A percentile compares a stretch with the other conserved stretches of the same genome.
These are phyloP conservation scores for Aplosporella prunicola DNA, from an alignment of 2,329 filamentous ascomycete genomes.

Conservation along the genomic window DNA sequence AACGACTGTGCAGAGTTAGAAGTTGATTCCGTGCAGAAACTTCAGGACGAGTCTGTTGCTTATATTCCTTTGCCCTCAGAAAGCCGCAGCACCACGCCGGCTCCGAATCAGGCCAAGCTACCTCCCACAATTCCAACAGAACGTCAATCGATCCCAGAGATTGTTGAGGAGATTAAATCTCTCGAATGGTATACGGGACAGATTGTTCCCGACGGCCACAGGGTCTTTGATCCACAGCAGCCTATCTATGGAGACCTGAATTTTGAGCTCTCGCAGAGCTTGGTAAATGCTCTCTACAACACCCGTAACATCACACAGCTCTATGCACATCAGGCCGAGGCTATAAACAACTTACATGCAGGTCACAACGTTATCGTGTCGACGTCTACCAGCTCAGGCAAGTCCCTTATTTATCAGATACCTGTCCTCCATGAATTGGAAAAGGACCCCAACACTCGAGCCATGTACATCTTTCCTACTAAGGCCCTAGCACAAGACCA, in stretches of 20 bases:
- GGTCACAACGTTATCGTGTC: constrained; percentile 84
- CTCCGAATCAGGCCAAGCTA: constrained; percentile 35
- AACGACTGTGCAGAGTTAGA: constrained; percentile 58
- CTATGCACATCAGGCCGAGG: constrained; percentile 87
- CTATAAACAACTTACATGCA: constrained; percentile 76
- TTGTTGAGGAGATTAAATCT: constrained; percentile 72
- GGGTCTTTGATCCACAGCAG: constrained; percentile 79
- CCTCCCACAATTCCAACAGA: constrained; percentile 70
- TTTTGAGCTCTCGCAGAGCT: constrained; percentile 76
- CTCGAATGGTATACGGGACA: constrained; percentile 85
- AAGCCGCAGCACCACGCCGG: constrained; percentile 33
- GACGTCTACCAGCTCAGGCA: constrained; percentile 92
- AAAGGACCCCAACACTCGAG: constrained; percentile 62
- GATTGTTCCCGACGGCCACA: constrained; percentile 86
- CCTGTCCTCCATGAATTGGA: constrained; percentile 85
- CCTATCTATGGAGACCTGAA: constrained; percentile 73
- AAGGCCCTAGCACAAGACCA: constrained; percentile 96
- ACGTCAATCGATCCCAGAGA: constrained; percentile 70
- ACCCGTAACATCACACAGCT: constrained; percentile 75
- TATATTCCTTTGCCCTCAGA: constrained; percentile 54
- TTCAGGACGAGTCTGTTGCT: constrained; percentile 50
- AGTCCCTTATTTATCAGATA: constrained; percentile 95
- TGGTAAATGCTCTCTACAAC: constrained; percentile 96
- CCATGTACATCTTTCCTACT: constrained; percentile 97
- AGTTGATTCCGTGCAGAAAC: constrained; percentile 56